These are phyloP conservation scores for Fusarium continuum DNA, from an alignment of 2,329 filamentous ascomycete species.

Conservation along the genomic window DNA sequence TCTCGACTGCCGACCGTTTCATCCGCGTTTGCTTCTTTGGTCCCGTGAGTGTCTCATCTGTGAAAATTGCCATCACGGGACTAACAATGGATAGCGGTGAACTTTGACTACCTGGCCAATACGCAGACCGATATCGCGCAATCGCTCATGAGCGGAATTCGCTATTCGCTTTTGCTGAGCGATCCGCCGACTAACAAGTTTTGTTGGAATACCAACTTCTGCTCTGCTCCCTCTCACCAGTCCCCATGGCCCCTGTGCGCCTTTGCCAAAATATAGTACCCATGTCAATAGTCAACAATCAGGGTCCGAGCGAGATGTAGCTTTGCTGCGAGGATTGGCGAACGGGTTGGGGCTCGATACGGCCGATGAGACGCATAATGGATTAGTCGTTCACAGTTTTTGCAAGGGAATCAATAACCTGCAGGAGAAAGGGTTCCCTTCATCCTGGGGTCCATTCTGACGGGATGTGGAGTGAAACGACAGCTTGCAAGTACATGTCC, in stretches of 20 bases:
- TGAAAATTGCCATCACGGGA: slow-evolving; percentile 24
- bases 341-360: slow-evolving; percentile 34
- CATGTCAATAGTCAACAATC: slow-evolving; percentile 33
- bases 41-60: slow-evolving; percentile 31
- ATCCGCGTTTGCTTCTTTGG: slow-evolving; percentile 16
- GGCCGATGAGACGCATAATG: slow-evolving; percentile 28
- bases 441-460: slow-evolving; percentile 29
- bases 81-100: slow-evolving; percentile 29
- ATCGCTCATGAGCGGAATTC: slow-evolving; percentile 4
- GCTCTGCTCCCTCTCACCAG: slow-evolving; percentile 10
- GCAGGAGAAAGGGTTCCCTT: slow-evolving; percentile 31
- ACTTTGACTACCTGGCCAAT: slow-evolving; percentile 16
- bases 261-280: slow-evolving; percentile 33
- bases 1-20: slow-evolving; percentile 28
- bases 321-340: slow-evolving; percentile 36
- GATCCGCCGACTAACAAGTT: slow-evolving; percentile 17
- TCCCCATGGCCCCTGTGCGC: slow-evolving; percentile 2
- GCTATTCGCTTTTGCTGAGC: neutral
- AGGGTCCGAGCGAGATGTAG: slow-evolving; percentile 23
- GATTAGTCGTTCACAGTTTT: slow-evolving; percentile 25
- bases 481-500: slow-evolving; percentile 4
- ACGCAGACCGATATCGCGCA: slow-evolving; percentile 22
- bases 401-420: slow-evolving; percentile 37
- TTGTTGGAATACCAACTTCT: neutral
- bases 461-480: slow-evolving; percentile 39